A percentile compares a stretch with the other conserved stretches of the same genome.
These are phyloP conservation scores for Chaetomiaceae sp. DNA, from an alignment of 2,329 filamentous ascomycete species.

Conservation along the genomic window DNA sequence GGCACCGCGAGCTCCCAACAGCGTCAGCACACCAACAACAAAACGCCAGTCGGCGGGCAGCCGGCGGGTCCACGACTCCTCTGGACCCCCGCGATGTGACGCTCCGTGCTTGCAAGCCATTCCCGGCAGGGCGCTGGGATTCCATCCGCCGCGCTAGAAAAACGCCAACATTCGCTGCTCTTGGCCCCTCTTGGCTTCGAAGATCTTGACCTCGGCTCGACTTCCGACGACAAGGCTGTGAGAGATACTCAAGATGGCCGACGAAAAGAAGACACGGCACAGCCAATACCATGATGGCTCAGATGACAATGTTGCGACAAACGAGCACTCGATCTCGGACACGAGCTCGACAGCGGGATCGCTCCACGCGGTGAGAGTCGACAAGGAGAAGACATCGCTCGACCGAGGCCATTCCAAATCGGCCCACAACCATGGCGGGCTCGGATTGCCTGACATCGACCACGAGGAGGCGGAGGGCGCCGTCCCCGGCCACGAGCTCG, in stretches of 20 bases:
- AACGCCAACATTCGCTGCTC: background rate
- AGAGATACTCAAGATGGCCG: slow-evolving; percentile 1
- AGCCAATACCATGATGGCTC: background rate
- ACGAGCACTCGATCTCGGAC: slow-evolving; percentile 3
- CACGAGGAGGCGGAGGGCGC: slow-evolving; percentile 31
- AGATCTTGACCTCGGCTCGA: background rate
- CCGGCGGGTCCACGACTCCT: background rate
- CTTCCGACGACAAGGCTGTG: background rate
- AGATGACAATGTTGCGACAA: background rate
- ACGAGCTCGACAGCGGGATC: slow-evolving; percentile 6
- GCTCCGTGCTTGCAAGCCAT: background rate
- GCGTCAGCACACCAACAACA: too few species aligned
- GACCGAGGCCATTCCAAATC: background rate
- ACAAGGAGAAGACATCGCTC: background rate
- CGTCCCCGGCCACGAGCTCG: slow-evolving; percentile 27
- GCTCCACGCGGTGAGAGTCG: background rate
- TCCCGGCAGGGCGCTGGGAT: background rate
- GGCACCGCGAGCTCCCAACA: background rate
- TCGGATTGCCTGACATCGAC: slow-evolving; percentile 27
- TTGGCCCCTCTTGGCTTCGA: slow-evolving; percentile 5
- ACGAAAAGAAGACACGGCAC: background rate
- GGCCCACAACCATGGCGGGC: background rate
- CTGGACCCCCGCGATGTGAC: too few species aligned
- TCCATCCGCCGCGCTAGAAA: background rate
- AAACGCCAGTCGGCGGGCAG: too few species aligned